Percentiles rank a stretch among this genome's conserved stretches.
These are phyloP conservation scores for Pseudognaphalium luteoalbum DNA, from an alignment of 129 eudicot genomes.

Conservation along the genomic window DNA sequence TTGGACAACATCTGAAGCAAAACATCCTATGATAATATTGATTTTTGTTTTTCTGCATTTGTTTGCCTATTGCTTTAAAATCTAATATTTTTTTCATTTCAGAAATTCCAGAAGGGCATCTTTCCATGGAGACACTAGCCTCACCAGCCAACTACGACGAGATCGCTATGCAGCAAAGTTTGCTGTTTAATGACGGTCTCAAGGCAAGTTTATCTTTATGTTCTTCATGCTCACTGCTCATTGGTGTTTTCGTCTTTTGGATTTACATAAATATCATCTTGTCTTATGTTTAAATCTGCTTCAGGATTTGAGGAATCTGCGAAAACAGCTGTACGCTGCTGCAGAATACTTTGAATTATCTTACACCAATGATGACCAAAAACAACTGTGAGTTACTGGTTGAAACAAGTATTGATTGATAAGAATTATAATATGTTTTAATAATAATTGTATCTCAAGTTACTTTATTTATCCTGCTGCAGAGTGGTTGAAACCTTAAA, in stretches of 20 bases:
- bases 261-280: not conserved
- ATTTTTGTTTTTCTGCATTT: not conserved
- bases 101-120: conserved; percentile 3
- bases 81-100: not conserved
- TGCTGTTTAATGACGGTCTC: conserved; percentile 80
- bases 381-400: conserved; percentile 64
- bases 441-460: not conserved
- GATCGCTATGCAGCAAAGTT: conserved; percentile 78
- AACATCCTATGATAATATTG: not conserved
- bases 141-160: conserved; percentile 76
- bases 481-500: conserved; percentile 62
- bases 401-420: conserved; percentile 2
- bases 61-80: not conserved
- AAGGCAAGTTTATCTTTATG: conserved; percentile 43
- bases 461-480: conserved; percentile 1
- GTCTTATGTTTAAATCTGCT: conserved; percentile 7
- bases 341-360: conserved; percentile 90
- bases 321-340: conserved; percentile 81
- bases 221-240: conserved; percentile 5
- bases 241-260: not conserved
- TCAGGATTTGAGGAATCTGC: conserved; percentile 87
- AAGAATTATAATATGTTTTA: not conserved
- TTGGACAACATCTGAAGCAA: not conserved
- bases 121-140: conserved; percentile 53
- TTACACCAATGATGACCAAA: conserved; percentile 80